These are phyloP conservation scores for Ganoderma lingzhi DNA, from an alignment of 1,284 basidiomycete species.

Conservation along the genomic window DNA sequence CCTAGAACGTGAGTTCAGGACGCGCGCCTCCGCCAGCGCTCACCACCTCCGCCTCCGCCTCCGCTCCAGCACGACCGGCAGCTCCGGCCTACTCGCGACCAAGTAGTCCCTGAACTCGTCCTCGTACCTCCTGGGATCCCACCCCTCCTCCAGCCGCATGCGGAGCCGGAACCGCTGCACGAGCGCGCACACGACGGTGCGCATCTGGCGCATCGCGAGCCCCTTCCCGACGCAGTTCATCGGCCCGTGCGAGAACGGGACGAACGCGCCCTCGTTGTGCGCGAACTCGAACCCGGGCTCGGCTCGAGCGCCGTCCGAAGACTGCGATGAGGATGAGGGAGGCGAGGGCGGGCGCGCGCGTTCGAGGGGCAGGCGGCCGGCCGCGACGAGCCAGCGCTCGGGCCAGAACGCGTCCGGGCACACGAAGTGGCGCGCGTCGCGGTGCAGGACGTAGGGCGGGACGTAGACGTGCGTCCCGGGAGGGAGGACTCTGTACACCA, in stretches of 20 bases:
- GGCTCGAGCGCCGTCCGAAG: too few species aligned
- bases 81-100: slow-evolving; percentile 26
- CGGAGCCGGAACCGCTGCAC: slow-evolving; percentile 40
- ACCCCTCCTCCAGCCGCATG: slow-evolving; percentile 33
- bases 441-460: slow-evolving; percentile 6
- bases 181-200: slow-evolving; percentile 36
- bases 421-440: slow-evolving; percentile 16
- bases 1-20: too few species aligned
- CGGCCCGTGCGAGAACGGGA: slow-evolving; percentile 42
- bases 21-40: too few species aligned
- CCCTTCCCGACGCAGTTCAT: slow-evolving; percentile 43
- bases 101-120: slow-evolving; percentile 32
- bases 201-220: slow-evolving; percentile 39
- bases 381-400: slow-evolving; percentile 17
- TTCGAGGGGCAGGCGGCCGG: background rate
- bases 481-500: background rate
- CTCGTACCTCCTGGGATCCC: slow-evolving; percentile 34
- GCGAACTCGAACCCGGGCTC: slow-evolving; percentile 14
- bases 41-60: background rate
- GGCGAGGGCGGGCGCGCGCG: background rate
- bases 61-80: slow-evolving; percentile 28
- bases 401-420: slow-evolving; percentile 15
- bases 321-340: too few species aligned
- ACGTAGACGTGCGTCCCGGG: slow-evolving; percentile 7
- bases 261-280: slow-evolving; percentile 38